These are phyloP conservation scores for Medicago ruthenica DNA, from an alignment of 306 rosid genomes.

Conservation along the genomic window DNA sequence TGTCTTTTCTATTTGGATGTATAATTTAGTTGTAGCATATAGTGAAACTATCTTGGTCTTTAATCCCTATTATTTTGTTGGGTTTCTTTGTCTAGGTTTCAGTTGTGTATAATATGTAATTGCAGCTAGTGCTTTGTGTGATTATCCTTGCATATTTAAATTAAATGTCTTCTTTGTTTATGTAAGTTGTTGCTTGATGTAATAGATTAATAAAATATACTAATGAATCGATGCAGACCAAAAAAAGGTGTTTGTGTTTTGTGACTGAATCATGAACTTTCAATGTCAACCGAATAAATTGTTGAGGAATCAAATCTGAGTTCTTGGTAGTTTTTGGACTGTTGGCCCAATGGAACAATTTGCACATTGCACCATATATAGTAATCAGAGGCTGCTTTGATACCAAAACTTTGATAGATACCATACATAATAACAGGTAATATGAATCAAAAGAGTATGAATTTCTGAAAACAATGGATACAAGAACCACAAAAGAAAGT, in stretches of 20 bases:
- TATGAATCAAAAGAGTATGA: no score
- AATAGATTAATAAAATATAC: constrained; percentile 34
- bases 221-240: constrained; percentile 8
- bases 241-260: not conserved
- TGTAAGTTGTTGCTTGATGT: constrained; percentile 35
- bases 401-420: not conserved
- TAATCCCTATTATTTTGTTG: constrained; percentile 57
- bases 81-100: constrained; percentile 49
- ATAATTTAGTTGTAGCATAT: constrained; percentile 58
- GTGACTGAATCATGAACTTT: constrained; percentile 18
- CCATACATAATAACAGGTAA: no score
- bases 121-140: constrained; percentile 53
- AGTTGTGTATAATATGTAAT: constrained; percentile 57
- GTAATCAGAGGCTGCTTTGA: not conserved
- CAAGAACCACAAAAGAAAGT: no score
- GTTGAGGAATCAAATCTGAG: not conserved
- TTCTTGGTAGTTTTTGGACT: not conserved
- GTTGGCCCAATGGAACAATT: not conserved
- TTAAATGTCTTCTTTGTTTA: constrained; percentile 32
- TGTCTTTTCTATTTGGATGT: constrained; percentile 51
- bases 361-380: not conserved
- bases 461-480: no score
- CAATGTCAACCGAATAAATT: not conserved
- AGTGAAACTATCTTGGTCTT: constrained; percentile 53
- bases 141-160: constrained; percentile 47